These are phyloP conservation scores for Allium sativum DNA, from an alignment of 106 monocot genomes.

Conservation along the genomic window DNA sequence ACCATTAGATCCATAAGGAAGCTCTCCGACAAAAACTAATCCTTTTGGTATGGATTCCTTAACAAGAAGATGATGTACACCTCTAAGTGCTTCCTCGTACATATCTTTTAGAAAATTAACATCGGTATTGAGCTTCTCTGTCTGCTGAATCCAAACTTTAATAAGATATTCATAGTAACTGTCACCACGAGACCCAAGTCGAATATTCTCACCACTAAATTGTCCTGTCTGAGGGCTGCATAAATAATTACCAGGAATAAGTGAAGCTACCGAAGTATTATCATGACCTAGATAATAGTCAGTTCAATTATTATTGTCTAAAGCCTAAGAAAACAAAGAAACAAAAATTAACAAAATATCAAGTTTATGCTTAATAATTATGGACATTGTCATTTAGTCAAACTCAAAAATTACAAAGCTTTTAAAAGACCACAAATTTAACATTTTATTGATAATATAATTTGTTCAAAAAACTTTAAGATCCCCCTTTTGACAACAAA, in stretches of 20 bases:
- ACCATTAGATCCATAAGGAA: constrained; percentile 59
- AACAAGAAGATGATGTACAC: constrained; percentile 77
- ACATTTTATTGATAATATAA: too few species aligned
- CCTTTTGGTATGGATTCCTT: constrained; percentile 79
- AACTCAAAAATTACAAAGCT: too few species aligned
- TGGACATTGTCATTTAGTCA: too few species aligned
- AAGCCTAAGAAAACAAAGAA: too few species aligned
- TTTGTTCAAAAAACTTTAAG: too few species aligned
- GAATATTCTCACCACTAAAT: constrained; percentile 83
- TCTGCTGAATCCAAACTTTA: constrained; percentile 92
- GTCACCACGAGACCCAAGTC: constrained; percentile 90
- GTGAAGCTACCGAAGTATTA: too few species aligned
- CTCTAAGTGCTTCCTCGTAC: constrained; percentile 91
- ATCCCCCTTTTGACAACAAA: too few species aligned
- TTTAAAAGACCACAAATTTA: too few species aligned
- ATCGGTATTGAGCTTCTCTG: constrained; percentile 21
- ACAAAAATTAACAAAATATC: too few species aligned
- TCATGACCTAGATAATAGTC: too few species aligned
- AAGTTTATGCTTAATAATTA: too few species aligned
- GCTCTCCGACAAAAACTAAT: constrained; percentile 82
- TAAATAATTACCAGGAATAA: background rate
- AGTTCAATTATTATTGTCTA: too few species aligned
- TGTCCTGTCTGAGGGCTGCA: constrained; percentile 72
- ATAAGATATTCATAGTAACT: constrained; percentile 94
- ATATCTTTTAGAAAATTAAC: constrained; percentile 72